These are phyloP conservation scores for Nannochloropsis oceanica DNA, from an alignment of 108 stramenopile genomes.

Conservation along the genomic window DNA sequence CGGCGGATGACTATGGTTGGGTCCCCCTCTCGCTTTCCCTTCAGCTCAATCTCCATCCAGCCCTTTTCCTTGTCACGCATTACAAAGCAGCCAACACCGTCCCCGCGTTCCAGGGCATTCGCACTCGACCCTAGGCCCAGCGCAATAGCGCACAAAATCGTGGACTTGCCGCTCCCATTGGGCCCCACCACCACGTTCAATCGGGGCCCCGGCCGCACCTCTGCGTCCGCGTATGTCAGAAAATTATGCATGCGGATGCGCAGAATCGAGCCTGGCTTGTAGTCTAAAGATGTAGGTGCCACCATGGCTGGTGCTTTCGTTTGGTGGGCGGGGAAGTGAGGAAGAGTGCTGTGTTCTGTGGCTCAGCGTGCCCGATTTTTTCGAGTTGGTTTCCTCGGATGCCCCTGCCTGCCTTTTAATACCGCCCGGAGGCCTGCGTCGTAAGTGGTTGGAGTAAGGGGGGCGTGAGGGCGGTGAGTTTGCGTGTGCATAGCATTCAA, in stretches of 20 bases:
- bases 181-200: constrained; percentile 83
- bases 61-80: constrained; percentile 52
- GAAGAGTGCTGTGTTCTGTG: too few species aligned
- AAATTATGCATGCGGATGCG: constrained; percentile 38
- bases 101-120: constrained; percentile 65
- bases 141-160: constrained; percentile 79
- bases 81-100: constrained; percentile 63
- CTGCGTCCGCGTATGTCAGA: constrained; percentile 30
- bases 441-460: too few species aligned
- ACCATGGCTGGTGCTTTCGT: too few species aligned
- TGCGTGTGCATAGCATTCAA: too few species aligned
- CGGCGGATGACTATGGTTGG: constrained; percentile 6
- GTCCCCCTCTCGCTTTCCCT: neutral
- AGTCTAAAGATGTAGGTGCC: neutral
- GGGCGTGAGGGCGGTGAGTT: too few species aligned
- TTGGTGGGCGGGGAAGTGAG: too few species aligned
- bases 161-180: constrained; percentile 89
- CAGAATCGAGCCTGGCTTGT: neutral
- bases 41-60: constrained; percentile 59
- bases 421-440: too few species aligned
- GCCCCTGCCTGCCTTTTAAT: too few species aligned
- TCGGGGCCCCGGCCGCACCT: constrained; percentile 37
- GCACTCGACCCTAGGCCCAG: constrained; percentile 76
- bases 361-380: too few species aligned
- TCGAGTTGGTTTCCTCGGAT: too few species aligned